Base-by-base conservation (phyloP, 192 early-diverging fungal genomes). In the Podila verticillata region DNA sequence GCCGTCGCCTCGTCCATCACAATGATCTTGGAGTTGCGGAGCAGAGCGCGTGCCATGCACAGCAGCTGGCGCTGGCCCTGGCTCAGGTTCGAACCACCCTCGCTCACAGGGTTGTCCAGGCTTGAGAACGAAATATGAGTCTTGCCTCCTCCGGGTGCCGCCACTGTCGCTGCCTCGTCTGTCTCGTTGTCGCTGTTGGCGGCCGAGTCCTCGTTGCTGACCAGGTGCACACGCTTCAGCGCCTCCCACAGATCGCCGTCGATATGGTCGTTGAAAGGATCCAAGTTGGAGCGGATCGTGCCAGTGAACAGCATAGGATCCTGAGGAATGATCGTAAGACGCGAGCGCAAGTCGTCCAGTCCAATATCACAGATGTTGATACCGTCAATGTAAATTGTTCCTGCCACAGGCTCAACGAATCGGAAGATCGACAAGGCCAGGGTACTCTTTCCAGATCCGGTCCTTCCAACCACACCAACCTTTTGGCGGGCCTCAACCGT, bases 1-100 rank as follows among this genome's bases (percentile, higher is more conserved):
- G 95, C 95, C 0, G 97, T 98, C 3, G 96, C 96, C 82, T 96
- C 94, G 72, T 96, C 93, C 82, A 95, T 84, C 34, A 96, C 85
- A 61, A 96, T 89, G 30, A 95, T 68, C 80, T 82, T 82, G 13
- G 89, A 85, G 63, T 87, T 83, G 13, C 87, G 74, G 24, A 95
- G 70, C 61, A 95, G 83, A 24, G 94, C 92, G 24, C 93, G 84
- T 9, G 93, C 92, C 66, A 95, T 83, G 82, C 94, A 95, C 32
- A 95, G 81, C 9, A 98, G 80, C 82, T 96, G 95, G 7, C 94
- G 84, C 72, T 96, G 94, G 24, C 95, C 95, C 39, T 94, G 84
- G 28, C 87, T 90, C 65, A 94, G 88, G 73, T 96, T 97, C 22
- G 89, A 87, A 39, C 95, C 94, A 34, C 89, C 89, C 32, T 92